Evolutionary conservation across 768 basidiomycete genomes (phyloP).

Genomic region (Suillus hirtellus): DNA sequence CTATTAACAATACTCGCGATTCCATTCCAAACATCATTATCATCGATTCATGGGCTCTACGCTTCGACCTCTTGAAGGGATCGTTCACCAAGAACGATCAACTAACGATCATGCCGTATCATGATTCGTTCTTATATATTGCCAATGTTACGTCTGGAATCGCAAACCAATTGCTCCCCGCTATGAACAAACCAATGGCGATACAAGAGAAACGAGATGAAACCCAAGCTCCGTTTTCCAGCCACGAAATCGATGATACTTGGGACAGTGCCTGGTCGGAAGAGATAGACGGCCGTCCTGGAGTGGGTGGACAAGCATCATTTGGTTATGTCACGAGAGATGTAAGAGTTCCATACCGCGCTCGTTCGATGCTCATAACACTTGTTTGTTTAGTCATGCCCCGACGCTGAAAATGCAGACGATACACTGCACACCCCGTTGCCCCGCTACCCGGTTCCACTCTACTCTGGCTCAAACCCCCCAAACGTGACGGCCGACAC

Average conservation of each 20-base stretch:
- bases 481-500: conserved; percentile 52
- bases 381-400: conserved; percentile 50
- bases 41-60: conserved; percentile 59
- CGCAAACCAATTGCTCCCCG: conserved; percentile 54
- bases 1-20: conserved; percentile 63
- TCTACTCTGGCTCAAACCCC: conserved; percentile 57
- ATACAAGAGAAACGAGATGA: conserved; percentile 34
- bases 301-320: conserved; percentile 40
- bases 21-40: conserved; percentile 65
- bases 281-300: conserved; percentile 44
- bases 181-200: conserved; percentile 48
- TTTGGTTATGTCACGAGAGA: conserved; percentile 77
- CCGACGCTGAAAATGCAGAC: conserved; percentile 51
- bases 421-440: conserved; percentile 66
- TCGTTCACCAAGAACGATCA: conserved; percentile 82
- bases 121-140: conserved; percentile 63
- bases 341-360: conserved; percentile 38
- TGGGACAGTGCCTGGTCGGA: conserved; percentile 56
- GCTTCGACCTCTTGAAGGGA: conserved; percentile 68
- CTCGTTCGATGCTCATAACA: background rate
- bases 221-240: conserved; percentile 29
- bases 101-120: conserved; percentile 70
- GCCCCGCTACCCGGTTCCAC: conserved; percentile 52
- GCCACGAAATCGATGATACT: conserved; percentile 48
- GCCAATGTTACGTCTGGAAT: conserved; percentile 49